phyloP scores from a whole-genome alignment of 1,139 yeast species.

The Diutina sp. region DNA sequence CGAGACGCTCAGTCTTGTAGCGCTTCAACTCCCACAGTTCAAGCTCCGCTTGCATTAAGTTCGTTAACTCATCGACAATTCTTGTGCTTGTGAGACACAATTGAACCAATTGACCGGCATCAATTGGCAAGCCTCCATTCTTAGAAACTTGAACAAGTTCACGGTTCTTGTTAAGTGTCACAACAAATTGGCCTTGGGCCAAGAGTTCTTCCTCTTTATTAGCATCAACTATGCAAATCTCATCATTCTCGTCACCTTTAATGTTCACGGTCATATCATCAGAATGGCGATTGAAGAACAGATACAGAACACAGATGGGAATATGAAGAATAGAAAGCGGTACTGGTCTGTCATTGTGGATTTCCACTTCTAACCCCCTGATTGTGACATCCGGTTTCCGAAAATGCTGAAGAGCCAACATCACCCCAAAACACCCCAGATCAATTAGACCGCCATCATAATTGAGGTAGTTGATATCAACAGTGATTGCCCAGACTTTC shows the following conservation, averaged over 20 bases:
- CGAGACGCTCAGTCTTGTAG: neutral
- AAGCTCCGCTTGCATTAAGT: conserved; percentile 26
- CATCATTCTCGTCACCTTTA: conserved; percentile 48
- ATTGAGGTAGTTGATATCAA: conserved; percentile 78
- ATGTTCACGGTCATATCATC: conserved; percentile 50
- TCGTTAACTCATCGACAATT: conserved; percentile 53
- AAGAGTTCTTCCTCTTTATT: conserved; percentile 64
- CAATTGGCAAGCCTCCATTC: conserved; percentile 83
- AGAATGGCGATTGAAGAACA: conserved; percentile 54
- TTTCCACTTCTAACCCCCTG: conserved; percentile 40
- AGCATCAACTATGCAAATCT: conserved; percentile 65
- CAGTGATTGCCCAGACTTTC: conserved; percentile 82
- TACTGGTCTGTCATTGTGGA: conserved; percentile 70
- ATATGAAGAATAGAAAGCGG: conserved; percentile 76
- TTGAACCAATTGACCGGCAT: conserved; percentile 55
- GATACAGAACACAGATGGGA: conserved; percentile 85
- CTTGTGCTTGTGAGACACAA: conserved; percentile 57
- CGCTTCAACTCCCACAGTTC: neutral
- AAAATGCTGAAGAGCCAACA: conserved; percentile 75
- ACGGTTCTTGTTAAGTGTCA: conserved; percentile 79
- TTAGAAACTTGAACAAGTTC: conserved; percentile 85
- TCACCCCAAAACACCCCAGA: conserved; percentile 81
- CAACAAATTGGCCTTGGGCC: conserved; percentile 68
- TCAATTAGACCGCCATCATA: conserved; percentile 91
- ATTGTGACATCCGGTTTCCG: conserved; percentile 75